Base-by-base conservation (phyloP, 2,329 filamentous ascomycete species). In the Aspergillus tubingensis region DNA sequence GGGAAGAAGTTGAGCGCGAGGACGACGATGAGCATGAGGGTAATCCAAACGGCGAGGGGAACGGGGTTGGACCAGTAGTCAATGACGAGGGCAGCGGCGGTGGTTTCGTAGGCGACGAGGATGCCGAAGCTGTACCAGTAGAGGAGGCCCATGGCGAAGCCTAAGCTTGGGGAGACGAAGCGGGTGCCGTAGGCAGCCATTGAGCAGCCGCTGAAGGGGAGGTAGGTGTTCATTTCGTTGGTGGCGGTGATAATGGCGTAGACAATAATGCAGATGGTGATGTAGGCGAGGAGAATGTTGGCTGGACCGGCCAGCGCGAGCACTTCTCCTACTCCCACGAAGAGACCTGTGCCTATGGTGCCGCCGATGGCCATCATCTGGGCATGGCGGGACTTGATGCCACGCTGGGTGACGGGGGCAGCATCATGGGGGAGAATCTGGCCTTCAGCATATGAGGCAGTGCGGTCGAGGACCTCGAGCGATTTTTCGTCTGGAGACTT, bases 121-220 rank as follows among this genome's bases (percentile, higher is more conserved):
- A 91, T 85, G 1, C 94, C 83, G 91, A 92, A 96, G 76, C 93
- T 89, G 65, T 96, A 76, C 7, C 90, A 91, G 73, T 96, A 95
- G 59, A 79, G 77, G 77, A 77, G 79, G 15, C 77, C 78, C 74
- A 79, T 77, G 36, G 77, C 77, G 59, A 80, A 80, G 4, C 77
- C 78, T 73, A 81, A 83, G n/a, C 85, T 82, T 13, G 86, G 85
- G 65, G 88, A 85, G 61, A 88, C 76, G 65, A 88, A 88, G 59
- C 85, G 83, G 54, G 82, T 80, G 41, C 84, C 80, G 67, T 87
- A 87, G 30, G 57, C 58, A 19, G 49, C 39, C 15, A 53, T 23
- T 2, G 49, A 44, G 27, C 32, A 53, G 36, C 57, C 57, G 21
- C 41, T 53, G 17, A 48, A 30, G 19, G 57, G 57, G n/a, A 59